Evolutionary conservation across 2,329 filamentous ascomycete genomes (phyloP), one percentile per base, ranked within the genome.

Genomic region (Xylaria sp.): DNA sequence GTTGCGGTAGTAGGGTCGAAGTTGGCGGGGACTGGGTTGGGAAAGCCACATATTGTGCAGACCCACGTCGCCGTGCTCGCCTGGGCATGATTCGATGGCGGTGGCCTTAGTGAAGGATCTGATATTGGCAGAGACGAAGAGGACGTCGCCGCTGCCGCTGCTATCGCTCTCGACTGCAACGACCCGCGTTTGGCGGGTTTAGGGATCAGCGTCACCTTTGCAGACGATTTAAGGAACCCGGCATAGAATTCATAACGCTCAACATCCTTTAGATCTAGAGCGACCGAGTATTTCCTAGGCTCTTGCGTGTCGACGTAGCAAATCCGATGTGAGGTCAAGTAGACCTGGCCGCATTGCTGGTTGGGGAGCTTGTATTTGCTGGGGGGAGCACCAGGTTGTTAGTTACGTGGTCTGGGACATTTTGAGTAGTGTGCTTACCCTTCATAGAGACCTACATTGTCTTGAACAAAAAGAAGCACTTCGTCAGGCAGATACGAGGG

Each of bases 391-490:
- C 62, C 34, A 30, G 25, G 23, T 45, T 23, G 65, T 72, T 34
- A 69, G 62, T 28, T 20, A 23, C 25, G 23, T 23, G 5, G 13
- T 45, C 48, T 36, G 32, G 28, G 32, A 57, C 15, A 25, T 15
- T 8, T 20, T 8, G 48, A 56, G 43, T 8, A 23, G 32, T 23
- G 55, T 59, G 83, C 90, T 82, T 86, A 97, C 94, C 96, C 96
- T 86, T 98, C 93, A 83, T 99, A 99, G 70, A 99, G 86, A 74
- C 96, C 96, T 76, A 99, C 94, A 80, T 93, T 94, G 85, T 98
- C 94, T 83, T 98, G 95, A 66, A 99, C 95, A 82, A 97, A 98
- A 68, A 99, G 87, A 63, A 98, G 86, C 74, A 93, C 92, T 87
- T 99, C 96, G 85, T 97, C 96, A 77, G 93, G 92, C 73, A 97